phyloP scores from a whole-genome alignment of 441 rosid genomes.

The Isatis lusitanica region DNA sequence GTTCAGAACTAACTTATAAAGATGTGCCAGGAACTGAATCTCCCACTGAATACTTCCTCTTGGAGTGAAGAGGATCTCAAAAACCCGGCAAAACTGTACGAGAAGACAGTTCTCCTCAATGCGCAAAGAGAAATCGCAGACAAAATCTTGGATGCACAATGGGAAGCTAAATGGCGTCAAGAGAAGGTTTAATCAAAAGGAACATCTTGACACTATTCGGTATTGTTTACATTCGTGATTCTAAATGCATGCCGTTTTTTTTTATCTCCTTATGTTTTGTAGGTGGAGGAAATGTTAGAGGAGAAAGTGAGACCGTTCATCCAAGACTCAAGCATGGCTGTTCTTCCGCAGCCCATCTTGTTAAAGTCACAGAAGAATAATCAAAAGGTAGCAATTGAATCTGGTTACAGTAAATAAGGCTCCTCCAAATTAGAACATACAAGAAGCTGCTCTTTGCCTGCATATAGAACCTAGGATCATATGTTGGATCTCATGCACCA shows the following conservation, averaged over 20 bases:
- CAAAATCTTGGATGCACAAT: slow-evolving; percentile 76
- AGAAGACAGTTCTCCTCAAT: slow-evolving; percentile 87
- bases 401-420: not conserved
- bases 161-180: slow-evolving; percentile 90
- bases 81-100: slow-evolving; percentile 69
- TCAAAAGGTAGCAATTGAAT: slow-evolving; percentile 44
- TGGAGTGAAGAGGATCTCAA: slow-evolving; percentile 91
- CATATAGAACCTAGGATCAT: not conserved
- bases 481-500: not conserved
- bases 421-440: slow-evolving; percentile 6
- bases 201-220: not conserved
- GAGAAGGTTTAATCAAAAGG: slow-evolving; percentile 56
- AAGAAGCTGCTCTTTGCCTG: not conserved
- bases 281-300: slow-evolving; percentile 83
- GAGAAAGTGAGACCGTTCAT: slow-evolving; percentile 78
- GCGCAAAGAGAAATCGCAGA: slow-evolving; percentile 92
- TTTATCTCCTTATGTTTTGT: slow-evolving; percentile 19
- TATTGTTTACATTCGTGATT: not conserved
- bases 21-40: slow-evolving; percentile 65
- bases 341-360: slow-evolving; percentile 65
- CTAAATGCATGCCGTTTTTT: not conserved
- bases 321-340: slow-evolving; percentile 44
- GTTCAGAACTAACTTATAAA: slow-evolving; percentile 25
- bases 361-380: slow-evolving; percentile 47
- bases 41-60: slow-evolving; percentile 73